A percentile compares a stretch with the other conserved stretches of the same genome.
Conservation (phyloP, 345 rosid genomes). For the Durio zibethinus region DNA sequence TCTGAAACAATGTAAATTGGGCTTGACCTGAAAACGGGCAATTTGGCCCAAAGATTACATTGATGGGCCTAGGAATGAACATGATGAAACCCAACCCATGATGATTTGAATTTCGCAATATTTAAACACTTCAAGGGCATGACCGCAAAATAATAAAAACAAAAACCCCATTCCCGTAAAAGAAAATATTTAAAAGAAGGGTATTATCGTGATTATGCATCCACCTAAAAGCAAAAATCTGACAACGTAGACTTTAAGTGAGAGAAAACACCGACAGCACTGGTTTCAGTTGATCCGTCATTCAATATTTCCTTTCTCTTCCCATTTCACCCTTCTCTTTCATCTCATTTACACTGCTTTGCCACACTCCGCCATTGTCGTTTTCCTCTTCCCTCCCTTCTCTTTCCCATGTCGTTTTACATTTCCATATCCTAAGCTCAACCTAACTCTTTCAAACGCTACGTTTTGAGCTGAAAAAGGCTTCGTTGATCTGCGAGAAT, state of each 20-base stretch:
- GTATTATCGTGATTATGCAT: constrained; percentile 30
- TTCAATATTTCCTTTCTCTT: constrained; percentile 19
- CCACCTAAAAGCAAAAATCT: constrained; percentile 21
- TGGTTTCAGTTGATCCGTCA: constrained; percentile 21
- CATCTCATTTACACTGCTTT: constrained; percentile 26
- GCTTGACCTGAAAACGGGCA: neutral
- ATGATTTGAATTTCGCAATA: neutral
- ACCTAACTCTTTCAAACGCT: constrained; percentile 23
- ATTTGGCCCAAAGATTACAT: neutral
- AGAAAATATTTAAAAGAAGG: neutral
- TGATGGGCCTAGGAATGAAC: neutral
- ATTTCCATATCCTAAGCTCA: constrained; percentile 32
- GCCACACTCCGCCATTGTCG: constrained; percentile 34
- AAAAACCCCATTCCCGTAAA: neutral
- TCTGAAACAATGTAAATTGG: too few species aligned
- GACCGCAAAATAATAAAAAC: neutral
- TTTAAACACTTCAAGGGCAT: neutral
- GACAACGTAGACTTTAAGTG: constrained; percentile 34
- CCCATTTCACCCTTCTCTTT: constrained; percentile 17
- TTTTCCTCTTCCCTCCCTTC: constrained; percentile 10
- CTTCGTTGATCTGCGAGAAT: constrained; percentile 26
- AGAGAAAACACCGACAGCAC: constrained; percentile 19
- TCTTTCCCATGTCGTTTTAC: constrained; percentile 24
- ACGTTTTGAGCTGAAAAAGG: neutral
- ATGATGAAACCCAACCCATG: neutral